Base-by-base conservation (phyloP, 2,329 filamentous ascomycete species). In the Curvularia hawaiiensis region DNA sequence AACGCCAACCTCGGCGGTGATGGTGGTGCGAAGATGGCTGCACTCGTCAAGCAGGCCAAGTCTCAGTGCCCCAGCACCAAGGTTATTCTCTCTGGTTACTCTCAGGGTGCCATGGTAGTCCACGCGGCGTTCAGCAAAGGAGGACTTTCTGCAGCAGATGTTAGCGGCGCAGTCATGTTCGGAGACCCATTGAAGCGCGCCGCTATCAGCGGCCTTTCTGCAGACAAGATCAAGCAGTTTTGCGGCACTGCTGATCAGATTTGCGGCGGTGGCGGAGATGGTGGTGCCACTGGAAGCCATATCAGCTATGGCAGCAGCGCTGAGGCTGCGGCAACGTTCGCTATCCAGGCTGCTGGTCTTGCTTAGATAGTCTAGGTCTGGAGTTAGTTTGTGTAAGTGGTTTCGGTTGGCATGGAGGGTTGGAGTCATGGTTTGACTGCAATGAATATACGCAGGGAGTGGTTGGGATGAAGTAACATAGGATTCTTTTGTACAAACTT, bases 51-150 rank as follows among this genome's bases (percentile, higher is more conserved):
- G 39, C 50, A 64, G 2, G 71, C 69, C 4, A 63, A 69, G 18
- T 56, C 65, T 26, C 66, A 72, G 52, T 75, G 72, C 44, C 71
- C 72, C 8, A 47, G 59, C 31, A 73, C 69, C 58, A 74, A 73
- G 55, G 49, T 75, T 41, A 64, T 75, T n/a, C 52, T 74, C 1
- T 72, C 68, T 2, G 72, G 72, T 20, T 75, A 75, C 52, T 67
- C 60, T 1, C 73, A 75, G 54, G 73, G 73, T 14, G 72, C 56
- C 9, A 71, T 74, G 68, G 70, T 74, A 8, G 71, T 74, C 4
- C 72, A 73, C 61, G 71, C 68, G 33, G 65, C 70, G 9, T 70
- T 72, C 58, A 58, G 26, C 3, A 62, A 71, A 20, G 69, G 69
- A 20, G 69, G 69, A 4, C 40, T 70, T 14, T 60, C 64, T 12